Evolutionary conservation across 805 yeast genomes (phyloP), one percentile per base, ranked within the genome.

Genomic region (Candida chauliodis): DNA sequence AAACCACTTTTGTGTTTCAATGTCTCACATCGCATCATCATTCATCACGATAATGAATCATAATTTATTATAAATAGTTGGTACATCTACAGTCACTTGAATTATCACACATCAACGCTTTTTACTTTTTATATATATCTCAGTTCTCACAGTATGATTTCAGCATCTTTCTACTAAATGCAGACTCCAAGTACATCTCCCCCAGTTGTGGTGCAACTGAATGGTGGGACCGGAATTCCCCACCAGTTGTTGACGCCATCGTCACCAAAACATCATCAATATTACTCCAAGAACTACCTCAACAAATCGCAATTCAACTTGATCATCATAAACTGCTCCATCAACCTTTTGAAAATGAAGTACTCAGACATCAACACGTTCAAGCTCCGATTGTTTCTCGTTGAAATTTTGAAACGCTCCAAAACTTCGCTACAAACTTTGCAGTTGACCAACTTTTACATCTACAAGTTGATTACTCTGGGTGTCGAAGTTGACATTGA

Each of bases 371-470:
- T 27, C 8, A n/a, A 27, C 14, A 15, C 18, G 6, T 17, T 8
- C 5, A n/a, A 27, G 8, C 10, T 27, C 6, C 5, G 81, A 74
- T 8, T 66, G 65, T 46, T 83, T 78, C 7, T 65, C 69, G 8
- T 58, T 75, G 48, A 56, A 54, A 37, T 62, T 59, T 36, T 51
- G 47, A 33, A 46, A 46, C 10, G 61, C 53, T 34, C 65, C 52
- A 19, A 54, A 47, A 72, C 84, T 29, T 75, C 84, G 11, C 70
- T 74, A 42, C 69, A 78, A 27, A 73, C 82, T 2, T 69, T 86
- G 43, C 87, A 81, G 48, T 71, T 83, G 30, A 75, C 88, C 4
- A 64, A 86, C 40, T 83, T 68, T 56, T 86, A 85, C 55, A 48
- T 84, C n/a, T 58, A 71, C 46, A 73, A 74, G 42, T 49, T 82